phyloP scores from a whole-genome alignment of 164 flowering plant species.

The Tinospora cordifolia region DNA sequence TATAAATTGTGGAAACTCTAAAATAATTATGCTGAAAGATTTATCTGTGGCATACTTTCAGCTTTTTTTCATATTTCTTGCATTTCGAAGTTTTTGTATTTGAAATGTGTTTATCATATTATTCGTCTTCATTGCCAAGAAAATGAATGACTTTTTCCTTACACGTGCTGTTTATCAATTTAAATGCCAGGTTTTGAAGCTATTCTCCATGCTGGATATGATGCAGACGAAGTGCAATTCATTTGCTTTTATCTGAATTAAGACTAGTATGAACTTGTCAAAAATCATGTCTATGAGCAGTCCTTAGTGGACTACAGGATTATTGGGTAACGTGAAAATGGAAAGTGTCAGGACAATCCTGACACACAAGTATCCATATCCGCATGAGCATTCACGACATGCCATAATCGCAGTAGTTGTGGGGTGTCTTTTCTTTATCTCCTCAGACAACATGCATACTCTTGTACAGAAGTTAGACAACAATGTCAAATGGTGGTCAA shows the following conservation, averaged over 20 bases:
- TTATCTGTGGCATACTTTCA: background rate
- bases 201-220: slow-evolving; percentile 10
- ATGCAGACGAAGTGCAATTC: slow-evolving; percentile 8
- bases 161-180: slow-evolving; percentile 8
- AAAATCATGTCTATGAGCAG: slow-evolving; percentile 30
- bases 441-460: slow-evolving; percentile 92
- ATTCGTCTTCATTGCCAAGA: background rate
- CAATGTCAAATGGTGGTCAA: slow-evolving; percentile 97
- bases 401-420: slow-evolving; percentile 79
- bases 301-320: slow-evolving; percentile 37
- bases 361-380: slow-evolving; percentile 75
- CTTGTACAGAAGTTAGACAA: slow-evolving; percentile 77
- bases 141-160: background rate
- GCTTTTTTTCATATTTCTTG: background rate
- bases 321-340: slow-evolving; percentile 64
- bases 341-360: slow-evolving; percentile 84
- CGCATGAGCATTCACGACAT: slow-evolving; percentile 96
- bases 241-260: slow-evolving; percentile 13
- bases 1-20: background rate
- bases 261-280: slow-evolving; percentile 7
- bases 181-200: slow-evolving; percentile 12
- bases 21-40: background rate
- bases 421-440: slow-evolving; percentile 92
- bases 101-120: background rate
- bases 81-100: background rate